Percentiles rank a stretch among this genome's conserved stretches.
Conservation (phyloP, 305 asterid genomes). For the Lippia alba region DNA sequence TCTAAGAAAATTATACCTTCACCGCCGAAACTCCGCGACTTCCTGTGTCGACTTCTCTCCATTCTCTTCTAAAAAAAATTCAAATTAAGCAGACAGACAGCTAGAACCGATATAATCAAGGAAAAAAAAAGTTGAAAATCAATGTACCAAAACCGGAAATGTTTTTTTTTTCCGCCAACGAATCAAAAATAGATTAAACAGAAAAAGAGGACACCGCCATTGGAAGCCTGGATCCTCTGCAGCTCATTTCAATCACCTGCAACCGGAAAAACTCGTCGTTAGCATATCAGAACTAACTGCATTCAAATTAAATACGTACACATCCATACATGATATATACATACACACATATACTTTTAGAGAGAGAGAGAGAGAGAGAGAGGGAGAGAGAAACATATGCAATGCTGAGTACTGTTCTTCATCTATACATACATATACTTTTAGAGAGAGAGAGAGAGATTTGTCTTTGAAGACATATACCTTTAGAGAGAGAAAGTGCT, state of each 20-base stretch:
- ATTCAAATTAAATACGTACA: neutral
- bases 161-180: conserved; percentile 23
- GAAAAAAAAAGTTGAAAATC: neutral
- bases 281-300: conserved; percentile 12
- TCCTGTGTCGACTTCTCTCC: conserved; percentile 55
- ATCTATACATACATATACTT: conserved; percentile 2
- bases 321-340: neutral
- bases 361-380: conserved; percentile 10
- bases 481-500: conserved; percentile 25
- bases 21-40: conserved; percentile 52
- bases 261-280: conserved; percentile 8
- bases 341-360: conserved; percentile 3
- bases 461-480: too few species aligned
- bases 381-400: too few species aligned
- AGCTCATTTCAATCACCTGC: conserved; percentile 34
- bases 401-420: neutral
- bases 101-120: conserved; percentile 15
- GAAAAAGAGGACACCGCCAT: conserved; percentile 22
- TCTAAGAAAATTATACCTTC: conserved; percentile 48
- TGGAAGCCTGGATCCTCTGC: conserved; percentile 31
- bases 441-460: conserved; percentile 1
- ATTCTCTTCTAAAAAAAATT: conserved; percentile 39
- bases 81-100: conserved; percentile 27
- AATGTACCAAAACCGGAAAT: neutral
- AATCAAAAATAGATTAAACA: neutral